phyloP scores from a whole-genome alignment of 2,329 filamentous ascomycete species.

The Leptographium wingfieldii region DNA sequence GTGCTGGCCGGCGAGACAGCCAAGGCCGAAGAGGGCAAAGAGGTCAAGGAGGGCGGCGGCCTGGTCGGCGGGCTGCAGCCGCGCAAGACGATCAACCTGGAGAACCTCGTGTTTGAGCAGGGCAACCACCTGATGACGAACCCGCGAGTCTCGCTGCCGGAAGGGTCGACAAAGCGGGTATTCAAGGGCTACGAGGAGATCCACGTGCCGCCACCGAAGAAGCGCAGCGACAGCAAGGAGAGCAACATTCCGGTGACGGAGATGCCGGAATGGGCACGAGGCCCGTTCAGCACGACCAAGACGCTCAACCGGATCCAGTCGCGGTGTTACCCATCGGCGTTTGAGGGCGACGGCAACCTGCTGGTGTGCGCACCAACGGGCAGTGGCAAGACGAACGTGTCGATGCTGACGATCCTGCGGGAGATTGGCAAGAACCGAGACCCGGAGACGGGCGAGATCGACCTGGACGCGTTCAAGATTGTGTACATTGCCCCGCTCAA shows the following conservation, averaged over 20 bases:
- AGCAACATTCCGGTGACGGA: conserved; percentile 72
- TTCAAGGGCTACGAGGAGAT: conserved; percentile 99
- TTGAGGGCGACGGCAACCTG: conserved; percentile 92
- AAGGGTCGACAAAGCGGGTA: conserved; percentile 85
- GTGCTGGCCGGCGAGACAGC: conserved; percentile 23
- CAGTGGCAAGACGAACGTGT: conserved; percentile 96
- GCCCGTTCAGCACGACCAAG: conserved; percentile 74
- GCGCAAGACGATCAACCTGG: conserved; percentile 77
- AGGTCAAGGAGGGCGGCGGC: conserved; percentile 30
- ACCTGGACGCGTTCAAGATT: conserved; percentile 95
- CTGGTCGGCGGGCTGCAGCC: conserved; percentile 77
- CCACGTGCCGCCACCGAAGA: conserved; percentile 87
- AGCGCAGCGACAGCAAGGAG: conserved; percentile 69
- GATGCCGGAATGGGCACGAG: conserved; percentile 82
- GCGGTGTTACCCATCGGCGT: conserved; percentile 81
- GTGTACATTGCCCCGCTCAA: conserved; percentile 95
- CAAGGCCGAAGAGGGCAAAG: conserved; percentile 4
- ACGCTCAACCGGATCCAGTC: conserved; percentile 93
- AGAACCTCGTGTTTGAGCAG: conserved; percentile 94
- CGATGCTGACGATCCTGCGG: conserved; percentile 90
- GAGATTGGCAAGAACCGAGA: conserved; percentile 95
- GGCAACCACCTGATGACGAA: conserved; percentile 99
- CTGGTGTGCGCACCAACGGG: conserved; percentile 94
- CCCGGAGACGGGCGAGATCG: conserved; percentile 79
- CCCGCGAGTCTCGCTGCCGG: conserved; percentile 81